Evolutionary conservation across 2,329 filamentous ascomycete species (phyloP).

Genomic region (Tolypocladium nubicola): DNA sequence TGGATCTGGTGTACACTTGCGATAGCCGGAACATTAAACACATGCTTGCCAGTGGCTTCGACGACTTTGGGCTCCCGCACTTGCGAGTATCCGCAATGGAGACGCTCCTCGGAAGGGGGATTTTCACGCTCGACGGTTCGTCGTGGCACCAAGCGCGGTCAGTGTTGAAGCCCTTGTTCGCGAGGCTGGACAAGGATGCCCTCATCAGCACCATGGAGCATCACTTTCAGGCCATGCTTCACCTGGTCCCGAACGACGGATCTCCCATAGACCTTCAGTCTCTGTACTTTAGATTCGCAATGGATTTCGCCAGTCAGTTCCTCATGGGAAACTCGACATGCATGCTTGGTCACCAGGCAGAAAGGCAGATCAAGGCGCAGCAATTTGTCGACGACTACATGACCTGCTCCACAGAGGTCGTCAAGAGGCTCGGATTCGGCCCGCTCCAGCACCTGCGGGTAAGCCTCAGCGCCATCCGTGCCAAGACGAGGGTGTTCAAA

Average conservation of each 20-base stretch:
- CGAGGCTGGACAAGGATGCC: constrained; percentile 18
- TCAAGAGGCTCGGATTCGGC: constrained; percentile 19
- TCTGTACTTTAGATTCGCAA: constrained; percentile 35
- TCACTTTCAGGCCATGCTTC: constrained; percentile 28
- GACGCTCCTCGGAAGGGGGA: constrained; percentile 31
- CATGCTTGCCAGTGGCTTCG: constrained; percentile 40
- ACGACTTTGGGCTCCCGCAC: constrained; percentile 33
- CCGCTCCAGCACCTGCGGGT: constrained; percentile 18
- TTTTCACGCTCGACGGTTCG: constrained; percentile 37
- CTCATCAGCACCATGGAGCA: constrained; percentile 18
- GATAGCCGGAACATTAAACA: constrained; percentile 45
- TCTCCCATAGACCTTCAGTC: constrained; percentile 28
- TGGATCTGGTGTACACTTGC: constrained; percentile 22
- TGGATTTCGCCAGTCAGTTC: constrained; percentile 39
- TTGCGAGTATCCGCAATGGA: constrained; percentile 24
- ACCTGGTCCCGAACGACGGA: constrained; percentile 11
- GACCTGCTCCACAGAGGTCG: constrained; percentile 20
- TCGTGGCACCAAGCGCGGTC: constrained; percentile 34
- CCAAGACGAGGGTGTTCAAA: constrained; percentile 19
- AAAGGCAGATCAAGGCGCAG: constrained; percentile 16
- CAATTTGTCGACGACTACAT: constrained; percentile 25
- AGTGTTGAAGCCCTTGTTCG: constrained; percentile 22
- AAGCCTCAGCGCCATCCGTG: constrained; percentile 13
- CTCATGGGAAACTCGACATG: constrained; percentile 22
- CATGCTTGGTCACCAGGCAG: constrained; percentile 10